Conservation (phyloP, 2,329 filamentous ascomycete species). For the Hypoxylon sp. region DNA sequence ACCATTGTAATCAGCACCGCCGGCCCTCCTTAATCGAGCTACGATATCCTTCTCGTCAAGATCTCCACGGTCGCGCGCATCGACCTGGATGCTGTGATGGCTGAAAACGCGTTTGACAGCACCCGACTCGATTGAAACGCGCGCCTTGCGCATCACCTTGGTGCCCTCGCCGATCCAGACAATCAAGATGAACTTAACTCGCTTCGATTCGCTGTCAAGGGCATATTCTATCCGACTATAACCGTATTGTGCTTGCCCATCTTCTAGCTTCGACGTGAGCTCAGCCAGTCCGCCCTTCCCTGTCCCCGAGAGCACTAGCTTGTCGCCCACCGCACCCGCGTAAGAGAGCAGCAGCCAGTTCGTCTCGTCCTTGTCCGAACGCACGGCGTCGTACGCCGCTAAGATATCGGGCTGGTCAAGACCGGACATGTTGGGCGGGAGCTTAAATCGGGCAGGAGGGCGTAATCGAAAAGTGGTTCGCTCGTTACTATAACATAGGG, state of each 20-base stretch:
- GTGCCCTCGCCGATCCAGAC: conserved; percentile 76
- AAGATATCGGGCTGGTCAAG: conserved; percentile 70
- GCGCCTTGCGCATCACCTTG: conserved; percentile 77
- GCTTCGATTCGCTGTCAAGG: conserved; percentile 77
- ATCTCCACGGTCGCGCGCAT: conserved; percentile 71
- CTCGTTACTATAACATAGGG: conserved; percentile 38
- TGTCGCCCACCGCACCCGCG: conserved; percentile 67
- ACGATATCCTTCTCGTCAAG: conserved; percentile 73
- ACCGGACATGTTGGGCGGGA: conserved; percentile 63
- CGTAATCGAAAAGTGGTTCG: conserved; percentile 2
- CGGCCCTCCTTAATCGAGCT: conserved; percentile 71
- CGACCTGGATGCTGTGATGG: conserved; percentile 76
- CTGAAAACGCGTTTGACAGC: conserved; percentile 72
- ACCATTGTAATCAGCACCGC: conserved; percentile 79
- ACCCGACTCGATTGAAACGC: conserved; percentile 75
- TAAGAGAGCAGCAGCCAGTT: conserved; percentile 78
- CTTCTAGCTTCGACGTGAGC: conserved; percentile 68
- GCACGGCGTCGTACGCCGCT: conserved; percentile 75
- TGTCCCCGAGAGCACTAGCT: conserved; percentile 67
- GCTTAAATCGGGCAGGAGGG: conserved; percentile 11
- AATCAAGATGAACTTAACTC: conserved; percentile 76
- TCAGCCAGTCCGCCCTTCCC: conserved; percentile 72
- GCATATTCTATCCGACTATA: conserved; percentile 77
- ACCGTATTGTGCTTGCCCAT: conserved; percentile 73
- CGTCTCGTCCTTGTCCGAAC: conserved; percentile 73